Percentiles rank a stretch among this genome's conserved stretches.
phyloP scores from a whole-genome alignment of 2,329 filamentous ascomycete genomes.

The Nakataea oryzae region DNA sequence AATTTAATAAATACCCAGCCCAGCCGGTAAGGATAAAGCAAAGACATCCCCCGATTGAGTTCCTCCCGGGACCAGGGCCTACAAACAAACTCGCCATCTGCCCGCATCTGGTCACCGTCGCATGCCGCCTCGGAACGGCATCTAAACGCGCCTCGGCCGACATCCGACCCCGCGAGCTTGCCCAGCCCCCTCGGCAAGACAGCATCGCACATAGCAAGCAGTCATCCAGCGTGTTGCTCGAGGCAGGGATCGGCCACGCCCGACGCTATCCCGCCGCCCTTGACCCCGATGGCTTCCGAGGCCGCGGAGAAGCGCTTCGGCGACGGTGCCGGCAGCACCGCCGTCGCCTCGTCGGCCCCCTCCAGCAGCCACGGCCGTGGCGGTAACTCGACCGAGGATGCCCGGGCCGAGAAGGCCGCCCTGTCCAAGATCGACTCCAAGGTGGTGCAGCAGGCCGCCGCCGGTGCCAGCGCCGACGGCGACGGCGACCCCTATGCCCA shows the following conservation, averaged over 20 bases:
- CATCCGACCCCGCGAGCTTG: background rate
- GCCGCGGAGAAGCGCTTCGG: constrained; percentile 8
- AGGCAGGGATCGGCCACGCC: background rate
- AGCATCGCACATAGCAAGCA: background rate
- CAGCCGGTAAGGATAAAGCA: background rate
- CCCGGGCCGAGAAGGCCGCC: constrained; percentile 12
- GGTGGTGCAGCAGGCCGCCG: constrained; percentile 14
- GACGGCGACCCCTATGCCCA: constrained; percentile 45
- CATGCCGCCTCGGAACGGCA: background rate
- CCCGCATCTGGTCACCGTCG: background rate
- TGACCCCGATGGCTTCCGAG: constrained; percentile 3
- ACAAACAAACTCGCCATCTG: too few relatives aligned
- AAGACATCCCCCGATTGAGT: background rate
- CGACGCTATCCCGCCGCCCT: background rate
- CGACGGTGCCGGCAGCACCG: constrained; percentile 8
- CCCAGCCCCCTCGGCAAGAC: background rate
- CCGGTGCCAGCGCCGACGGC: constrained; percentile 14
- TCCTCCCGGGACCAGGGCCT: too few relatives aligned
- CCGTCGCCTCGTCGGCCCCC: background rate
- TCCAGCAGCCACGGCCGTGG: background rate
- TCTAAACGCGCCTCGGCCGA: background rate
- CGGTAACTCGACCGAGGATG: constrained; percentile 2
- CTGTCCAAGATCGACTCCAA: constrained; percentile 34
- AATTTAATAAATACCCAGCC: background rate
- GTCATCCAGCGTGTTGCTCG: background rate